Conservation (phyloP, 1,284 basidiomycete genomes). For the Abortiporus biennis region DNA sequence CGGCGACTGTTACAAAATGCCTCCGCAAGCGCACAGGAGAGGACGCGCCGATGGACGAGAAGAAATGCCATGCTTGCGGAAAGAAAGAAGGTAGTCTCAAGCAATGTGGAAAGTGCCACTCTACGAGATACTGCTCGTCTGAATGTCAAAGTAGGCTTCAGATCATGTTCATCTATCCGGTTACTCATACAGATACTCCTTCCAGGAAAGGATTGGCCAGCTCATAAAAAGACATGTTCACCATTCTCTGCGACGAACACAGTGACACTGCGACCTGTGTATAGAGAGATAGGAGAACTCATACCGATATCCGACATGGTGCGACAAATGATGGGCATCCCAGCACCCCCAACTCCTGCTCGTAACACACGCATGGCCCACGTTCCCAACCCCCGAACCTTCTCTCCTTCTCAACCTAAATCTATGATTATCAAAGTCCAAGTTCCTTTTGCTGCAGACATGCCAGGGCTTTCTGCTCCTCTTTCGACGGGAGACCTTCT, state of each 20-base stretch:
- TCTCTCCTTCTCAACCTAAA: conserved; percentile 22
- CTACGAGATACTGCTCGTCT: conserved; percentile 43
- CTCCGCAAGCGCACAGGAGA: conserved; percentile 38
- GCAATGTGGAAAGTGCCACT: conserved; percentile 37
- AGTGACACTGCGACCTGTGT: conserved; percentile 40
- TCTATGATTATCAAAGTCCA: conserved; percentile 50
- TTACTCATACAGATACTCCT: background rate
- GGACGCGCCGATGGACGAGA: conserved; percentile 33
- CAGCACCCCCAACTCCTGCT: conserved; percentile 15
- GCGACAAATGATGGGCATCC: conserved; percentile 28
- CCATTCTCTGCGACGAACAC: conserved; percentile 36
- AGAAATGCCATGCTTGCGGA: conserved; percentile 34
- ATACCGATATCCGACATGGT: conserved; percentile 28
- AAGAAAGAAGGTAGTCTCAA: conserved; percentile 27
- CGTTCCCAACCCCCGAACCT: conserved; percentile 16
- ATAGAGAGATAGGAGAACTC: conserved; percentile 19
- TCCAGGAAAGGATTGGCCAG: conserved; percentile 39
- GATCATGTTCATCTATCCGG: no score
- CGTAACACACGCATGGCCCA: conserved; percentile 21
- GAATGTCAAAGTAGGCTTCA: conserved; percentile 45
- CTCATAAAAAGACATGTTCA: conserved; percentile 41
- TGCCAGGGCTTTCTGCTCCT: background rate
- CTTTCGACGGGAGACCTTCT: conserved; percentile 24
- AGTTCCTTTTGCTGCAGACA: conserved; percentile 26
- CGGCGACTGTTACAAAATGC: conserved; percentile 42